Evolutionary conservation across 352 stramenopile genomes (phyloP), one percentile per base, ranked within the genome.

Genomic region (Phytophthora pseudosyringae): DNA sequence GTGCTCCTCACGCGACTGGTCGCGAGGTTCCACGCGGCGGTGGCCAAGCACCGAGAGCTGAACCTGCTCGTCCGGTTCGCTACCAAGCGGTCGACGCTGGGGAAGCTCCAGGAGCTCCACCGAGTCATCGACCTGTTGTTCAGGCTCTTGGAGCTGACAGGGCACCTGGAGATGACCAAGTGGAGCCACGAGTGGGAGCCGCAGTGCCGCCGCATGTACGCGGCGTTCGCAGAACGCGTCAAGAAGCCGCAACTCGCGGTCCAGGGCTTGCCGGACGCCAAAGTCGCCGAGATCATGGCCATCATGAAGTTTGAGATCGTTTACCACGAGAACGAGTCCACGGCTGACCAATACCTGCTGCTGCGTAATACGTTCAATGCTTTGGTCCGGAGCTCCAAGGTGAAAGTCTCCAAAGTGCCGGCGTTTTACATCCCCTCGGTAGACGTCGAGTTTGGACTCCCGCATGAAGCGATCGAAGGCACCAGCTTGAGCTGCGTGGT

Each of bases 271-370:
- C 45, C n/a, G 0, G 58, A 58, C 12, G 33, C 50, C 0, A 11
- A 62, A 40, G 54, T 71, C 3, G 58, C 53, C 7, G 57, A 71
- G 45, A 59, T 55, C 4, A 44, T 71, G 45, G 64, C 35, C 3
- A 63, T 71, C 4, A 51, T 71, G 25, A 68, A 71, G 40, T 73
- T 66, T 38, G 69, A 77, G 40, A 32, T 71, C 4, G 48, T 58
- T 3, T 71, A 49, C 26, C 52, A 71, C 52, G 55, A 50, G 18
- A 18, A 64, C 2, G 8, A 73, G 15, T 44, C 40, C 59, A 21
- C 18, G 12, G 5, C 21, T 54, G n/a, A n/a, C n/a, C n/a, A n/a
- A n/a, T n/a, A n/a, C n/a, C n/a, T n/a, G n/a, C n/a, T n/a, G n/a
- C n/a, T n/a, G n/a, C n/a, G n/a, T n/a, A n/a, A n/a, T n/a, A n/a